Base-by-base conservation (phyloP, 345 rosid genomes). In the Stellera chamaejasme region DNA sequence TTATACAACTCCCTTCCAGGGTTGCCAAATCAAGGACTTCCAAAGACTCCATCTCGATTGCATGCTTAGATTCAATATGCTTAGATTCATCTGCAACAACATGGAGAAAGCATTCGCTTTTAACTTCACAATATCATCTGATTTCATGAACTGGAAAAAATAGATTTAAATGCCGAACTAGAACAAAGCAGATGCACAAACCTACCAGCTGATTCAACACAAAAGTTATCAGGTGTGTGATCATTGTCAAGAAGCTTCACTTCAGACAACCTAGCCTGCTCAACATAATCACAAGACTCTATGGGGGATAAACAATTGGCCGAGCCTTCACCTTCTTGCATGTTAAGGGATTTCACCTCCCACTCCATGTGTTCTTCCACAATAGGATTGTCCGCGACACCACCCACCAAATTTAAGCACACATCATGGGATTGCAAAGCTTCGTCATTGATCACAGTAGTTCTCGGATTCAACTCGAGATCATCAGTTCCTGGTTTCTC, bases 1-100 rank as follows among this genome's bases (percentile, higher is more conserved):
- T 3, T 43, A 70, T 46, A 66, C 73, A 75, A 50, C 73, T 67
- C 39, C 52, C 75, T 49, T 67, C 72, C 15, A 61, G 68, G 39
- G 66, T 66, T 43, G 6, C 45, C 32, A 43, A 5, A 36, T 26
- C 43, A 16, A 54, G 39, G 44, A 63, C 66, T 36, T 44, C 54
- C 39, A 32, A 32, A 27, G 60, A 14, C 32, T 50, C 61, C 7
- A 14, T 13, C 13, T 52, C 63, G 47, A 16, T 4, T 45, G 39
- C 5, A 46, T 32, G 19, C 46, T 19, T 19, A 19, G 66, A 58
- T 42, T 50, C n/a, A 23, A 42, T 12, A 41, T 23, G 23, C 25
- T 60, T n/a, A 46, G 42, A 8, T 55, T 55, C 50, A 15, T 46
- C 65, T 55, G 46, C 19, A 46, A 52, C 16, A 10, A 15, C 4